These are phyloP conservation scores for Leccinum rimulosum DNA, from an alignment of 768 basidiomycete species.

Conservation along the genomic window DNA sequence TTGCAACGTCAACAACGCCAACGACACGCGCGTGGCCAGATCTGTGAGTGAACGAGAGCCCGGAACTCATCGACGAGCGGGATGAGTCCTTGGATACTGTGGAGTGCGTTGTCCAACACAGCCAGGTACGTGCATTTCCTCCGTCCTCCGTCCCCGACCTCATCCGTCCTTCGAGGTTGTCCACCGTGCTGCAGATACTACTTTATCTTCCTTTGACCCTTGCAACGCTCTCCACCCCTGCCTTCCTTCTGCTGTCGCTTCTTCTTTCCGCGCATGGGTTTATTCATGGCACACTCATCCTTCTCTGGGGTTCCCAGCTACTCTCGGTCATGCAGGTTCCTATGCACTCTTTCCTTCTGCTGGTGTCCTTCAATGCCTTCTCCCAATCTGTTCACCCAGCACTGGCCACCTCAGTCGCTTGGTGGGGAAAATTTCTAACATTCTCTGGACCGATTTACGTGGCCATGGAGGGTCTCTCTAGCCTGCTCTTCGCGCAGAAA, in stretches of 20 bases:
- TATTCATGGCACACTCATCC: constrained; percentile 76
- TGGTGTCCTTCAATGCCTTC: constrained; percentile 85
- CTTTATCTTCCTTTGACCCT: constrained; percentile 83
- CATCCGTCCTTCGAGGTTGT: constrained; percentile 47
- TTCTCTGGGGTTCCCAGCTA: constrained; percentile 67
- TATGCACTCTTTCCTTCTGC: constrained; percentile 82
- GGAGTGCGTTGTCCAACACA: constrained; percentile 62
- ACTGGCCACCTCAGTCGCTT: constrained; percentile 53
- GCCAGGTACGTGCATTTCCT: constrained; percentile 45
- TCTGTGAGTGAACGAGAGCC: neutral
- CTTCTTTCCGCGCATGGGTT: constrained; percentile 73
- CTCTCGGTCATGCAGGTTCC: constrained; percentile 81
- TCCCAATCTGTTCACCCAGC: constrained; percentile 60
- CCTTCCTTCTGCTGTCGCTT: constrained; percentile 79
- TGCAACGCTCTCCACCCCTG: constrained; percentile 74
- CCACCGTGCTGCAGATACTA: constrained; percentile 76
- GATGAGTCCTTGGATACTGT: constrained; percentile 61
- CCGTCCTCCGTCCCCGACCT: neutral
- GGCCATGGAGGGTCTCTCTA: constrained; percentile 80
- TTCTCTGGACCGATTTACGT: constrained; percentile 78
- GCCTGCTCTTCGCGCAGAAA: constrained; percentile 77
- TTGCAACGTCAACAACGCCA: neutral
- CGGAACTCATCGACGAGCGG: constrained; percentile 1
- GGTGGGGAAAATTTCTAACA: constrained; percentile 72
- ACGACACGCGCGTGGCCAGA: neutral